Percentiles rank a stretch among this genome's conserved stretches.
phyloP scores from a whole-genome alignment of 2,329 filamentous ascomycete species.

The Setomelanomma holmii region DNA sequence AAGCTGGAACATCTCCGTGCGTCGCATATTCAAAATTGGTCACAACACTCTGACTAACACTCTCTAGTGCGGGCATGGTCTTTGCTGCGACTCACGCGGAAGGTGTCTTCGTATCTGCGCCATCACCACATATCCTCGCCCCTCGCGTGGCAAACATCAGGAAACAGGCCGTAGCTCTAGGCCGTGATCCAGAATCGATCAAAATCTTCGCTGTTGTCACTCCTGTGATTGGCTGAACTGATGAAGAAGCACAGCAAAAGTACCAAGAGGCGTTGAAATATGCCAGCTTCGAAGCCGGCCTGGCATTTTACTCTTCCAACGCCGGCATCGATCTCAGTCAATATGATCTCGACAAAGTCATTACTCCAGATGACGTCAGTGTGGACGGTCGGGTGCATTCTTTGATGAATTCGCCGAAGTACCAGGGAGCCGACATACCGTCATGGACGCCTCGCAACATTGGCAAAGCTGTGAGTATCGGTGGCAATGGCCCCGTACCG shows the following conservation, averaged over 20 bases:
- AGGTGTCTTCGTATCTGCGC: constrained; percentile 70
- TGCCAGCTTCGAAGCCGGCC: constrained; percentile 67
- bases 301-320: constrained; percentile 75
- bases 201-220: constrained; percentile 71
- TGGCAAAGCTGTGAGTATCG: constrained; percentile 59
- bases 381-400: constrained; percentile 11
- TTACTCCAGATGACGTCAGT: constrained; percentile 34
- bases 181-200: constrained; percentile 64
- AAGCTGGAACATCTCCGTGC: constrained; percentile 66
- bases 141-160: constrained; percentile 68
- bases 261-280: constrained; percentile 66
- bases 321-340: constrained; percentile 67
- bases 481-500: constrained; percentile 67
- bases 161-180: constrained; percentile 58
- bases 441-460: constrained; percentile 16
- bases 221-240: constrained; percentile 67
- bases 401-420: constrained; percentile 8
- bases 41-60: neutral
- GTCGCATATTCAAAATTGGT: neutral
- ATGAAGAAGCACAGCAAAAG: constrained; percentile 69
- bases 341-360: constrained; percentile 61
- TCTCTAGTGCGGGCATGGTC: constrained; percentile 61
- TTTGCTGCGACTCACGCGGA: constrained; percentile 74
- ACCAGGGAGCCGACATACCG: constrained; percentile 8
- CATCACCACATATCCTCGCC: constrained; percentile 65